phyloP scores from a whole-genome alignment of 768 basidiomycete genomes.

The Amanita subjunquillea region DNA sequence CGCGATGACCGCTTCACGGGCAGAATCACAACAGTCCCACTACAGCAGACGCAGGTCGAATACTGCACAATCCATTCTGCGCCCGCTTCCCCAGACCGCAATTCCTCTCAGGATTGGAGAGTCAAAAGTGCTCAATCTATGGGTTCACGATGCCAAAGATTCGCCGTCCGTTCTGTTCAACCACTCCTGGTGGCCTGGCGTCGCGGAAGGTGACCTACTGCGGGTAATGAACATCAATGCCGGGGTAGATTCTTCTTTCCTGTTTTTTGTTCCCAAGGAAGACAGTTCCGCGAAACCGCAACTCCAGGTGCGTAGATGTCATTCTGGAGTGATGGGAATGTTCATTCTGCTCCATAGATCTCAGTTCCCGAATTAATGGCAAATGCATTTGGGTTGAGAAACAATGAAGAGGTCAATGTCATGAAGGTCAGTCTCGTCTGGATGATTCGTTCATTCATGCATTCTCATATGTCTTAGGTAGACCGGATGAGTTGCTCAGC shows the following conservation, averaged over 20 bases:
- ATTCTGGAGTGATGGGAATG: neutral
- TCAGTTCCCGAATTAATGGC: constrained; percentile 68
- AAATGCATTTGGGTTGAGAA: constrained; percentile 59
- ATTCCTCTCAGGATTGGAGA: constrained; percentile 52
- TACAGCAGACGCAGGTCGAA: constrained; percentile 62
- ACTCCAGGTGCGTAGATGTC: constrained; percentile 39
- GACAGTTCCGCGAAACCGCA: constrained; percentile 51
- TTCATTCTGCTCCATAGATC: constrained; percentile 33
- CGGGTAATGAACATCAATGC: constrained; percentile 36
- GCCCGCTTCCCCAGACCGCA: constrained; percentile 26
- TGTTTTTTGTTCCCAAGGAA: constrained; percentile 61
- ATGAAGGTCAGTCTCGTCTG: constrained; percentile 41
- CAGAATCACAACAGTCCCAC: constrained; percentile 50
- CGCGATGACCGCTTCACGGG: constrained; percentile 48
- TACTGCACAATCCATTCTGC: constrained; percentile 58
- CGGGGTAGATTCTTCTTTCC: constrained; percentile 30
- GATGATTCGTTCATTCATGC: neutral
- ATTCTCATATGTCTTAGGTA: constrained; percentile 34
- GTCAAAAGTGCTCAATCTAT: constrained; percentile 49
- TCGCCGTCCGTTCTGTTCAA: constrained; percentile 55
- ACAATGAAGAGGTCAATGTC: constrained; percentile 60
- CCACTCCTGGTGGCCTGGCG: constrained; percentile 69
- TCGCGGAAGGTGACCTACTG: constrained; percentile 66
- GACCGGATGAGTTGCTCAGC: constrained; percentile 54
- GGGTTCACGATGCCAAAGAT: constrained; percentile 68